Evolutionary conservation across 495 filamentous ascomycete species (phyloP).

Genomic region (Aspergillus cavernicola): DNA sequence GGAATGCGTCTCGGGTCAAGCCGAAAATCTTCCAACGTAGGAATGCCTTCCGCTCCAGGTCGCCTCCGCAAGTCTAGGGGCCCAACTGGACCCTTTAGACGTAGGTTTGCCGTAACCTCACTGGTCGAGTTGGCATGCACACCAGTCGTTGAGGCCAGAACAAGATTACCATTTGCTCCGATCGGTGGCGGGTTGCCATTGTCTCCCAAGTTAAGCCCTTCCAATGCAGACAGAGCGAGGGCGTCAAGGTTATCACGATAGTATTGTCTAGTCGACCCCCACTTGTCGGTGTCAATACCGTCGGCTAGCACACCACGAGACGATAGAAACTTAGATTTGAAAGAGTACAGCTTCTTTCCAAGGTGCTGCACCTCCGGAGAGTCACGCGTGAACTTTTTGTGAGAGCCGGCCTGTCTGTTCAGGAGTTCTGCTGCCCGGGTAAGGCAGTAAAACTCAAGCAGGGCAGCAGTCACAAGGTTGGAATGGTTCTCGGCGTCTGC

Average conservation of each 20-base stretch:
- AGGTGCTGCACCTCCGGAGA: conserved; percentile 42
- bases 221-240: conserved; percentile 35
- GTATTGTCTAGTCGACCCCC: conserved; percentile 33
- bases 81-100: conserved; percentile 11
- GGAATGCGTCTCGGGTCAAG: conserved; percentile 20
- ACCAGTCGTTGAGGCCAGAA: conserved; percentile 20
- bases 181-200: conserved; percentile 11
- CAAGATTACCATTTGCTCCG: conserved; percentile 19
- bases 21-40: conserved; percentile 23
- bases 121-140: conserved; percentile 8
- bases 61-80: conserved; percentile 18
- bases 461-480: conserved; percentile 41
- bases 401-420: conserved; percentile 35
- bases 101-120: conserved; percentile 1
- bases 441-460: conserved; percentile 46
- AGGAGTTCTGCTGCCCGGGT: conserved; percentile 43
- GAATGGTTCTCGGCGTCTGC: conserved; percentile 34
- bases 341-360: conserved; percentile 40
- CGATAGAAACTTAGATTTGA: conserved; percentile 39
- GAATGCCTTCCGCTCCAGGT: conserved; percentile 17
- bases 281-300: conserved; percentile 36
- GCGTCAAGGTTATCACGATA: conserved; percentile 44
- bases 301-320: conserved; percentile 38
- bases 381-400: conserved; percentile 34
- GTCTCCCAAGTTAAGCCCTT: conserved; percentile 31